phyloP scores from a whole-genome alignment of 441 rosid species.

The Capsella rubella region DNA sequence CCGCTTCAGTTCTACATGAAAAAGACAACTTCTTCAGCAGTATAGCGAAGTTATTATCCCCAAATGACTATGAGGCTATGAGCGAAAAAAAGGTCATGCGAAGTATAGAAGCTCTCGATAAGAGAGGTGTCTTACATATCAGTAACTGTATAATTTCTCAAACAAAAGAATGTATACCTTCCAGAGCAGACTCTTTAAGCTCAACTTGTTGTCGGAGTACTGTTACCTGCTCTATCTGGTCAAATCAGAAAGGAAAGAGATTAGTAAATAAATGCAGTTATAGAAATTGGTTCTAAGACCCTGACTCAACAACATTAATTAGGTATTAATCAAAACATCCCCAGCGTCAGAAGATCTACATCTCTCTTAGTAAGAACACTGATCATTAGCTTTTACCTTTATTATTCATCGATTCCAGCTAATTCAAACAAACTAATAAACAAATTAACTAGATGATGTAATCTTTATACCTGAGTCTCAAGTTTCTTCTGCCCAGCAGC shows the following conservation, averaged over 20 bases:
- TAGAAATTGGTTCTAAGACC: background rate
- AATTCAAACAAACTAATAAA: constrained; percentile 13
- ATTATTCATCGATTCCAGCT: background rate
- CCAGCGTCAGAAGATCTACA: constrained; percentile 10
- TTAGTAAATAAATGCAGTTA: constrained; percentile 20
- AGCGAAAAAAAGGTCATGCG: constrained; percentile 9
- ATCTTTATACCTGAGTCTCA: constrained; percentile 75
- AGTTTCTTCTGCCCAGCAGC: constrained; percentile 87
- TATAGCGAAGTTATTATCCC: constrained; percentile 10
- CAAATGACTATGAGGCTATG: constrained; percentile 6
- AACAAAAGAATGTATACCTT: constrained; percentile 55
- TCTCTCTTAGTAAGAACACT: constrained; percentile 20
- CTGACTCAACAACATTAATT: constrained; percentile 17
- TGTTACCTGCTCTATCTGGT: constrained; percentile 72
- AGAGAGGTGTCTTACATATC: constrained; percentile 14
- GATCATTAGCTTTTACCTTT: constrained; percentile 11
- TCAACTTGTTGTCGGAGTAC: constrained; percentile 71
- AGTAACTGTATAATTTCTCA: constrained; percentile 7
- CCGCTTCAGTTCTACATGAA: constrained; percentile 69
- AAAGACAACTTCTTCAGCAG: constrained; percentile 20
- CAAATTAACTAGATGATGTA: constrained; percentile 28
- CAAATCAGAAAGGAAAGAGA: constrained; percentile 39
- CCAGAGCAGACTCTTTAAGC: constrained; percentile 69
- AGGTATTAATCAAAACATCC: constrained; percentile 28
- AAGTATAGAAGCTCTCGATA: constrained; percentile 19